These are phyloP conservation scores for Coprinopsis cinerea DNA, from an alignment of 768 basidiomycete species.

Conservation along the genomic window DNA sequence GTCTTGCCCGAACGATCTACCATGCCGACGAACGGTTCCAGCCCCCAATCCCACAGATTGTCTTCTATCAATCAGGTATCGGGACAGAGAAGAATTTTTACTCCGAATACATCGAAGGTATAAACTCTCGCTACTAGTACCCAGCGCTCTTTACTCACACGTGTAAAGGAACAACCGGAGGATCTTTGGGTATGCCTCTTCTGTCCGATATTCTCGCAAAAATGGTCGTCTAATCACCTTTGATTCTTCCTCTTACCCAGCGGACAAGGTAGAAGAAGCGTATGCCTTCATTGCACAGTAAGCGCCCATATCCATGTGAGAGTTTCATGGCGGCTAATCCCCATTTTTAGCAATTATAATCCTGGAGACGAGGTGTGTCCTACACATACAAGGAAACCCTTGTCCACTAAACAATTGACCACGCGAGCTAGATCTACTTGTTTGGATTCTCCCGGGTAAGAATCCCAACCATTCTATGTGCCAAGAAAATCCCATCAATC, in stretches of 20 bases:
- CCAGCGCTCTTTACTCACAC: background rate
- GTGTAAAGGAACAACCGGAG: slow-evolving; percentile 54
- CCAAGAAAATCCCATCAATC: background rate
- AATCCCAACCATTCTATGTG: background rate
- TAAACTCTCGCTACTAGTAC: slow-evolving; percentile 7
- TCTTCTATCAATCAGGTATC: slow-evolving; percentile 61
- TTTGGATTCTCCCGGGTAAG: slow-evolving; percentile 73
- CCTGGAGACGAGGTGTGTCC: slow-evolving; percentile 62
- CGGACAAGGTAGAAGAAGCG: slow-evolving; percentile 70
- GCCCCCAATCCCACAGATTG: slow-evolving; percentile 48
- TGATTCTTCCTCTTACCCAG: slow-evolving; percentile 24
- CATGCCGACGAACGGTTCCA: slow-evolving; percentile 38
- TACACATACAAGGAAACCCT: background rate
- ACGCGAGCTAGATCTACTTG: slow-evolving; percentile 51
- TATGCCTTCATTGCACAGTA: slow-evolving; percentile 80
- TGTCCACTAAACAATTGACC: slow-evolving; percentile 5
- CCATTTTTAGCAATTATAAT: slow-evolving; percentile 54
- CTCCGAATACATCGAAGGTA: slow-evolving; percentile 57
- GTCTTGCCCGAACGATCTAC: slow-evolving; percentile 47
- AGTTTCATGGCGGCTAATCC: no score
- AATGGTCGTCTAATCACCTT: slow-evolving; percentile 5
- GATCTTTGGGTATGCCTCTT: slow-evolving; percentile 49
- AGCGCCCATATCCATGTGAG: no score
- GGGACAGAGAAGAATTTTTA: slow-evolving; percentile 52
- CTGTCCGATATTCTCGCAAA: background rate